Evolutionary conservation across 148 eudicot species (phyloP).

Genomic region (Heliosperma pusillum): DNA sequence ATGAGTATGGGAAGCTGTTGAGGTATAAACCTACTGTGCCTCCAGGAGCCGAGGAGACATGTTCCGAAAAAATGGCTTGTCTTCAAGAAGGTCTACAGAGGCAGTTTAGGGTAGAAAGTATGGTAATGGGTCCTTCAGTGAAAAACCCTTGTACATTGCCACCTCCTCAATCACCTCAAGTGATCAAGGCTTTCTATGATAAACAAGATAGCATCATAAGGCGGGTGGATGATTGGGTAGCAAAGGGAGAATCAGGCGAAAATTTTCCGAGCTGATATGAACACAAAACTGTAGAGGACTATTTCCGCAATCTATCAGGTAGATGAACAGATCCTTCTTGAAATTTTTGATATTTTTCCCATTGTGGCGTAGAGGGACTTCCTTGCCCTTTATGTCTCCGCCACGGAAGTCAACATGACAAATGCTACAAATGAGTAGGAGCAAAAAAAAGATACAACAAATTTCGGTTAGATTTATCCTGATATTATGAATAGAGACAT

Average conservation of each 20-base stretch:
- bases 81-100: constrained; percentile 25
- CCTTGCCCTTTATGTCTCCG: no score
- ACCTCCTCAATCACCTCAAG: constrained; percentile 31
- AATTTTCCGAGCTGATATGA: neutral
- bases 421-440: neutral
- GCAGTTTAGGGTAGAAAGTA: constrained; percentile 30
- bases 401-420: neutral
- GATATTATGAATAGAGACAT: neutral
- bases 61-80: constrained; percentile 41
- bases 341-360: neutral
- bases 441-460: neutral
- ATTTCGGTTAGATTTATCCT: neutral
- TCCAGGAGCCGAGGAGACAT: constrained; percentile 28
- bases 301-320: neutral
- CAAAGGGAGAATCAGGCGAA: constrained; percentile 9
- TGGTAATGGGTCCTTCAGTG: constrained; percentile 30
- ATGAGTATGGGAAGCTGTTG: constrained; percentile 40
- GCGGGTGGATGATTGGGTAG: constrained; percentile 40
- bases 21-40: constrained; percentile 40
- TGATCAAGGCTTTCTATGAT: constrained; percentile 27
- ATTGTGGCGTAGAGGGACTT: no score
- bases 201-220: constrained; percentile 27
- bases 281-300: neutral
- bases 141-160: constrained; percentile 34
- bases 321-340: neutral